phyloP scores from a whole-genome alignment of 495 filamentous ascomycete genomes.

The Neurospora cerealis region DNA sequence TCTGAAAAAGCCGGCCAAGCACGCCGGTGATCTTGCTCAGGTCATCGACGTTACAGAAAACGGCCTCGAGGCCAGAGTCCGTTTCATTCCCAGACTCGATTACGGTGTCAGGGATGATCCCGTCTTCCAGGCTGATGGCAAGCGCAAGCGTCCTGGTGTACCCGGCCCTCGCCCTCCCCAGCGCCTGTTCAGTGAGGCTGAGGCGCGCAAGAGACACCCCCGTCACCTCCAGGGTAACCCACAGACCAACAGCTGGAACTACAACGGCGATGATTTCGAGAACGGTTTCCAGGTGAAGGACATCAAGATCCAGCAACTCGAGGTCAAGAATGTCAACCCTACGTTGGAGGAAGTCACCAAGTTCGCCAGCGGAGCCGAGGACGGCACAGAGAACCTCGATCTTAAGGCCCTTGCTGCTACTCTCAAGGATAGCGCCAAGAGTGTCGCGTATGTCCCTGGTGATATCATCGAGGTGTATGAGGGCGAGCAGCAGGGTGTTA shows the following conservation, averaged over 20 bases:
- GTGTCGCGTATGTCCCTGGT: conserved; percentile 76
- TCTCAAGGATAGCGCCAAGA: conserved; percentile 65
- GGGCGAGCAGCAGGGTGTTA: conserved; percentile 87
- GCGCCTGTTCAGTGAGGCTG: conserved; percentile 83
- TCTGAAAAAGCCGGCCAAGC: conserved; percentile 68
- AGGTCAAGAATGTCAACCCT: conserved; percentile 81
- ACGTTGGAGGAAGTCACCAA: conserved; percentile 89
- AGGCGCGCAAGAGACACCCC: conserved; percentile 80
- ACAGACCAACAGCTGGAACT: conserved; percentile 65
- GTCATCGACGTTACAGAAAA: conserved; percentile 90
- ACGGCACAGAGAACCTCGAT: conserved; percentile 89
- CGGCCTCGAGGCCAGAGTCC: conserved; percentile 75
- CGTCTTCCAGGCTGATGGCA: conserved; percentile 40
- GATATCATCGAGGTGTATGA: conserved; percentile 93
- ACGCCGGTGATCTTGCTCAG: conserved; percentile 83
- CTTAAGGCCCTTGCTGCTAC: conserved; percentile 80
- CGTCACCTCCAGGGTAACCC: conserved; percentile 57
- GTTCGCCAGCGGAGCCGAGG: conserved; percentile 79
- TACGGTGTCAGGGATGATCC: conserved; percentile 80
- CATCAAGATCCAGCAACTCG: conserved; percentile 76
- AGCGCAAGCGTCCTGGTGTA: conserved; percentile 65
- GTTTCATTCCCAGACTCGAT: conserved; percentile 81
- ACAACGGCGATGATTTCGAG: conserved; percentile 76
- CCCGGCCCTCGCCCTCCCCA: conserved; percentile 67
- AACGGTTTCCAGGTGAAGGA: conserved; percentile 93